phyloP scores from a whole-genome alignment of 495 filamentous ascomycete species.

The Chaetomium cochliodes region DNA sequence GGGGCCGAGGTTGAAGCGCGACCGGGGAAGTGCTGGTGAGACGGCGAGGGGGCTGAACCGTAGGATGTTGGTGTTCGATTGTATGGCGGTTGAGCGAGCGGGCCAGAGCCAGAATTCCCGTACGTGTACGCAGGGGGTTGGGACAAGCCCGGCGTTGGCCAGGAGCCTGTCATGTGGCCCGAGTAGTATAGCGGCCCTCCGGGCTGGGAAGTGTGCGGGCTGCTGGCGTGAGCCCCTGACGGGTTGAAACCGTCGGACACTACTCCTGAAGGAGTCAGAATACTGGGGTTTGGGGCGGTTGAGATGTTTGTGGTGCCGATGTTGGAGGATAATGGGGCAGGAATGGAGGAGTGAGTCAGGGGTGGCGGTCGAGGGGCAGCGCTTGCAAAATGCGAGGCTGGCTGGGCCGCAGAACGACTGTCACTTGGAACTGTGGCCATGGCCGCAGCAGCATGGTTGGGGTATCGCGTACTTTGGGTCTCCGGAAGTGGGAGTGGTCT shows the following conservation, averaged over 20 bases:
- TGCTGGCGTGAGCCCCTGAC: conserved; percentile 56
- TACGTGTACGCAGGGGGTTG: conserved; percentile 52
- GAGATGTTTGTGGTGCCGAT: conserved; percentile 61
- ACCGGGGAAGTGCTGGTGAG: conserved; percentile 23
- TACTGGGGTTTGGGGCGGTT: conserved; percentile 49
- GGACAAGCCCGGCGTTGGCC: conserved; percentile 54
- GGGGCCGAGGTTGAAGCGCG: conserved; percentile 40
- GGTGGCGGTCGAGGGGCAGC: conserved; percentile 12
- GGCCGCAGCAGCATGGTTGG: conserved; percentile 26
- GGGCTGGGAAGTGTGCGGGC: conserved; percentile 49
- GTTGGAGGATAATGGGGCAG: conserved; percentile 48
- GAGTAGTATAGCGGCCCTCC: conserved; percentile 49
- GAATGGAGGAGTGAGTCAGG: conserved; percentile 16
- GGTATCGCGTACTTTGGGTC: conserved; percentile 45
- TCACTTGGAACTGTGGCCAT: conserved; percentile 23
- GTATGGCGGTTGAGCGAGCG: conserved; percentile 30
- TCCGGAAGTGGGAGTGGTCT: conserved; percentile 58
- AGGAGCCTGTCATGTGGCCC: conserved; percentile 50
- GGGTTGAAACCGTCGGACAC: conserved; percentile 61
- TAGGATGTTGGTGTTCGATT: conserved; percentile 19
- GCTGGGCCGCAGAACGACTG: conserved; percentile 16
- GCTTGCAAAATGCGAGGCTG: conserved; percentile 16
- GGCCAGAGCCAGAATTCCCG: conserved; percentile 46
- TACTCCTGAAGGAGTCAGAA: conserved; percentile 47
- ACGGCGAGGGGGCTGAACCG: conserved; percentile 22